Conservation (phyloP, 257 asterid species). For the Plantago major region DNA sequence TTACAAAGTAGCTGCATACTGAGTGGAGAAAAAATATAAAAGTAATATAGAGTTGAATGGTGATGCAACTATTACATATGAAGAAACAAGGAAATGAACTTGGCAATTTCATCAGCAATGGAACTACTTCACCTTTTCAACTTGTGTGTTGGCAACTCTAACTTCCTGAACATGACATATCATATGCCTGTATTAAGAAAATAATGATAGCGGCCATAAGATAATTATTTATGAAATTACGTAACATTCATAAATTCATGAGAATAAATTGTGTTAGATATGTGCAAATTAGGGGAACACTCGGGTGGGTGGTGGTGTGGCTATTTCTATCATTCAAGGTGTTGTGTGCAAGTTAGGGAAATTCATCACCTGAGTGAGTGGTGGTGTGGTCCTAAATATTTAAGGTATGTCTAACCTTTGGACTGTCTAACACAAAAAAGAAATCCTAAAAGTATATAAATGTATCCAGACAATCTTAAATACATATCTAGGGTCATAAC, state of each 20-base stretch:
- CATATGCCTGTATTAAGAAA: slow-evolving; percentile 41
- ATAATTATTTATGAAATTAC: slow-evolving; percentile 10
- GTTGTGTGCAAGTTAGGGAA: no score
- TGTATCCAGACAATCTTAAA: not conserved
- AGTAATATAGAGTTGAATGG: slow-evolving; percentile 3
- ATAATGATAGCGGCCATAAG: slow-evolving; percentile 9
- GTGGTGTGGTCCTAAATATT: no score
- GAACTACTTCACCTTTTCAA: slow-evolving; percentile 64
- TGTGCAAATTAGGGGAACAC: no score
- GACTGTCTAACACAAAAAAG: no score
- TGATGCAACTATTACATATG: not conserved
- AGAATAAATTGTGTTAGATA: not conserved
- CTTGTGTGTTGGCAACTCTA: slow-evolving; percentile 37
- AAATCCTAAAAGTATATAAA: no score
- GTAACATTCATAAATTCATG: not conserved
- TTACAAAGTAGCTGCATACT: slow-evolving; percentile 8
- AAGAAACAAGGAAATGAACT: slow-evolving; percentile 5
- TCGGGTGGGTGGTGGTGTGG: no score
- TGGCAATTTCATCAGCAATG: not conserved
- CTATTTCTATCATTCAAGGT: no score
- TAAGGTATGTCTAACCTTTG: no score
- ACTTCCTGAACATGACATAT: slow-evolving; percentile 47
- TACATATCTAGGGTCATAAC: slow-evolving; percentile 6
- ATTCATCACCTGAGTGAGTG: no score
- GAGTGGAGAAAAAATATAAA: slow-evolving; percentile 8